These are phyloP conservation scores for Apodospora peruviana DNA, from an alignment of 495 filamentous ascomycete species.

Conservation along the genomic window DNA sequence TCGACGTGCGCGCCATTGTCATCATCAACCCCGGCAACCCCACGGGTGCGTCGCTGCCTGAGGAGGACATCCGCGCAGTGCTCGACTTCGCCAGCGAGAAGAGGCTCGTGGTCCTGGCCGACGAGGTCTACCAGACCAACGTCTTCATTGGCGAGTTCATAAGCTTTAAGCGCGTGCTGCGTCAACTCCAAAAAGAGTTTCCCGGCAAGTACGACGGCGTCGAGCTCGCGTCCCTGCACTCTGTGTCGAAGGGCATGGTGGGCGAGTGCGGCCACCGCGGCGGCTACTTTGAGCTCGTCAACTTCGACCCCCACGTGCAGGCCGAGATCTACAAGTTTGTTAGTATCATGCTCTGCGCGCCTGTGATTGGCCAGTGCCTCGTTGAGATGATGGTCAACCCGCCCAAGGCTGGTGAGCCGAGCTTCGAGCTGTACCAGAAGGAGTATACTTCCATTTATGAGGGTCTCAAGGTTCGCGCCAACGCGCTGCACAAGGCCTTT, in stretches of 20 bases:
- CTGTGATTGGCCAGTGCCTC: conserved; percentile 91
- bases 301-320: conserved; percentile 78
- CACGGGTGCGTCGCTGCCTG: conserved; percentile 76
- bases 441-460: conserved; percentile 79
- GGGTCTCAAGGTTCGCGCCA: conserved; percentile 70
- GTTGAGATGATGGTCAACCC: conserved; percentile 98
- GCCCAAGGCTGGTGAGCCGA: conserved; percentile 72
- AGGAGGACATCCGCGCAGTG: conserved; percentile 73
- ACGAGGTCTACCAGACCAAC: conserved; percentile 99
- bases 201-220: conserved; percentile 74
- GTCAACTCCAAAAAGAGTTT: conserved; percentile 70
- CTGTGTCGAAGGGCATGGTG: conserved; percentile 93
- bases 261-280: conserved; percentile 97
- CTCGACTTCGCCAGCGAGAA: conserved; percentile 80
- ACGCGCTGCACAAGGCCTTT: conserved; percentile 83
- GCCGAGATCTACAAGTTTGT: conserved; percentile 98
- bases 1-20: conserved; percentile 84
- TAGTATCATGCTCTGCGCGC: conserved; percentile 89
- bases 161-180: conserved; percentile 87
- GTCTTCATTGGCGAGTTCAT: conserved; percentile 90
- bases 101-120: conserved; percentile 82
- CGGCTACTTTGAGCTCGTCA: conserved; percentile 91
- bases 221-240: conserved; percentile 83
- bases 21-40: conserved; percentile 99
- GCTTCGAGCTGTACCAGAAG: conserved; percentile 70